Evolutionary conservation across 306 rosid species (phyloP).

Genomic region (Medicago ruthenica): DNA sequence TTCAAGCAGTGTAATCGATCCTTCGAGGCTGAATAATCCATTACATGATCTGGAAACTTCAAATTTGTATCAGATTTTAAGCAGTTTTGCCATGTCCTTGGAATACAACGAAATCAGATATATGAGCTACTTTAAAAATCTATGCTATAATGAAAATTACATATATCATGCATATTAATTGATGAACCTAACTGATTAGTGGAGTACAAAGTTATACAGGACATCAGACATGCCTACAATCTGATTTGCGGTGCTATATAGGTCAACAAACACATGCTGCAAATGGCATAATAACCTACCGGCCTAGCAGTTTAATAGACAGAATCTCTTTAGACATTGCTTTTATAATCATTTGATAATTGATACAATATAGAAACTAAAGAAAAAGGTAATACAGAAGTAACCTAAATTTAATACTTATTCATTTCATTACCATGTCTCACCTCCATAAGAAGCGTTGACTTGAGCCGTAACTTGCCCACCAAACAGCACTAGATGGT

Average conservation of each 20-base stretch:
- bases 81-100: not conserved
- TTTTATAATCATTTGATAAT: slow-evolving; percentile 27
- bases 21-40: slow-evolving; percentile 18
- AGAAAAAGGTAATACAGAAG: not conserved
- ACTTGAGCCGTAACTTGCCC: slow-evolving; percentile 99
- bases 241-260: no score
- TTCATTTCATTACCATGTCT: slow-evolving; percentile 42
- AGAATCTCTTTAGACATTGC: not conserved
- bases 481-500: slow-evolving; percentile 98
- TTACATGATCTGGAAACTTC: slow-evolving; percentile 28
- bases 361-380: slow-evolving; percentile 8
- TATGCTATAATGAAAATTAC: no score
- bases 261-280: slow-evolving; percentile 21
- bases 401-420: slow-evolving; percentile 11
- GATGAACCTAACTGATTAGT: slow-evolving; percentile 16
- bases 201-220: slow-evolving; percentile 1
- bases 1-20: slow-evolving; percentile 17
- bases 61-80: not conserved
- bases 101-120: no score
- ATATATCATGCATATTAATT: not conserved
- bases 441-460: slow-evolving; percentile 97
- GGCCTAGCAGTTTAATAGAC: no score
- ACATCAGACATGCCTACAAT: no score
- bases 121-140: no score
- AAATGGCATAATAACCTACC: not conserved